Percentiles rank a stretch among this genome's conserved stretches.
Evolutionary conservation across 2,329 filamentous ascomycete species (phyloP).

Genomic region (Colletotrichum endophyticum): DNA sequence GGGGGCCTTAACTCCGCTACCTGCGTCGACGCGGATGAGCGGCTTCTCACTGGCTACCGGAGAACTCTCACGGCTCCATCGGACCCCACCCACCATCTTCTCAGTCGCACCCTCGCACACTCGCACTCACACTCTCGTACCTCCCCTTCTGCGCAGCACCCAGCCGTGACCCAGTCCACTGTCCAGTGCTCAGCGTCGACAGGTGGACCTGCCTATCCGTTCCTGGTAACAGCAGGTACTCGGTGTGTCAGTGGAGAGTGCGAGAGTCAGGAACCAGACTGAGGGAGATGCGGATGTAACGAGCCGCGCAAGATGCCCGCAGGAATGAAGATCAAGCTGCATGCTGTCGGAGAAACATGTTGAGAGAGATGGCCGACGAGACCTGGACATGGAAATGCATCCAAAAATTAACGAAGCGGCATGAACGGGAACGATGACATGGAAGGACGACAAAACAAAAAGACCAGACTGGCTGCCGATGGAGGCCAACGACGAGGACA

Average conservation of each 20-base stretch:
- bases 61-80: neutral
- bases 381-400: neutral
- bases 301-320: neutral
- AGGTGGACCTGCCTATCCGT: neutral
- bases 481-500: neutral
- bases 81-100: constrained; percentile 1
- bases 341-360: neutral
- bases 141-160: neutral
- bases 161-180: neutral
- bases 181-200: neutral
- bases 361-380: neutral
- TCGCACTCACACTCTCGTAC: neutral
- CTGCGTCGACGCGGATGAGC: neutral
- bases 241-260: neutral
- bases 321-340: neutral
- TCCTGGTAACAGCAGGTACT: neutral
- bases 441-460: neutral
- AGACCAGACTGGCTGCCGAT: neutral
- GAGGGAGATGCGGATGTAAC: neutral
- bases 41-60: constrained; percentile 2
- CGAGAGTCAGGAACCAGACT: neutral
- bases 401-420: neutral
- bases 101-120: neutral
- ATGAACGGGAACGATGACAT: neutral
- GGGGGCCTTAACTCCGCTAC: neutral